Percentiles rank a stretch among this genome's conserved stretches.
Evolutionary conservation across 306 rosid genomes (phyloP).

Genomic region (Datisca glomerata): DNA sequence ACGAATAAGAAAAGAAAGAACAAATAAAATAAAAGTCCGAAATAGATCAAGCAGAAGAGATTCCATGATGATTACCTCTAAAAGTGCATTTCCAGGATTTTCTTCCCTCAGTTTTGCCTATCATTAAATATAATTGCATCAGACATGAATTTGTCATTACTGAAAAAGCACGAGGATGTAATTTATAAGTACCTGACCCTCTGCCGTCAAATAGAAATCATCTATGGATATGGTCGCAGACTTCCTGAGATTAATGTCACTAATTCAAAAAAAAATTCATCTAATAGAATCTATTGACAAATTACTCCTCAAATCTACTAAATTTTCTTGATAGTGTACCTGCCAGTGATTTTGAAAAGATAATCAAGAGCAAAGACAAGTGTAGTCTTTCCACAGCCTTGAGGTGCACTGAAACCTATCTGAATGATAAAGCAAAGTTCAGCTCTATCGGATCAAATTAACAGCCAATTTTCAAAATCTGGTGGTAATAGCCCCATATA

Average conservation of each 20-base stretch:
- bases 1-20: constrained; percentile 8
- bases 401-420: constrained; percentile 98
- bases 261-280: neutral
- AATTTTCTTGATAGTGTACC: constrained; percentile 24
- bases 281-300: constrained; percentile 1
- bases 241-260: constrained; percentile 51
- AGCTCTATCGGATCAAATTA: constrained; percentile 1
- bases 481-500: neutral
- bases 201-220: constrained; percentile 82
- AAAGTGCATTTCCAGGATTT: constrained; percentile 71
- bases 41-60: constrained; percentile 1
- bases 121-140: constrained; percentile 18
- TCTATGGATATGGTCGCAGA: constrained; percentile 81
- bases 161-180: too few species aligned
- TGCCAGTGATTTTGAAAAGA: constrained; percentile 49
- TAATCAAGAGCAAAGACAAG: constrained; percentile 85
- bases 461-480: neutral
- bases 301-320: constrained; percentile 1
- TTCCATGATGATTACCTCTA: constrained; percentile 52
- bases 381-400: constrained; percentile 98
- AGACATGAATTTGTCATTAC: neutral
- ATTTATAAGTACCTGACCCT: constrained; percentile 48
- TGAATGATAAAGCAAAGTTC: constrained; percentile 20
- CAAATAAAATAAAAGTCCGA: neutral
- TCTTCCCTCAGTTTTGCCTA: constrained; percentile 68